phyloP scores from a whole-genome alignment of 768 basidiomycete species.

The Melanogaster broomeanus region DNA sequence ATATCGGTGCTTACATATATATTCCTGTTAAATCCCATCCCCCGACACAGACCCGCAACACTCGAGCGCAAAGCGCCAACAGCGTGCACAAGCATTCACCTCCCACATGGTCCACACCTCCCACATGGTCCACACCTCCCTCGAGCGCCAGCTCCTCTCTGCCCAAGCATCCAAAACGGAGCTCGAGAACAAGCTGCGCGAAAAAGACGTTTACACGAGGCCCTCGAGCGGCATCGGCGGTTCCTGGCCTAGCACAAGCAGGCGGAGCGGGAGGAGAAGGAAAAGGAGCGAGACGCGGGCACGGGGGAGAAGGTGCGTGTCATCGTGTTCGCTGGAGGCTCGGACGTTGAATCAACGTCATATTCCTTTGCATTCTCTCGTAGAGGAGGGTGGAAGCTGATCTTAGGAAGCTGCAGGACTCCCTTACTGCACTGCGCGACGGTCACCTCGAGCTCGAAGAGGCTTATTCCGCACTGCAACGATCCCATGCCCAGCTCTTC shows the following conservation, averaged over 20 bases:
- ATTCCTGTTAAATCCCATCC: too few relatives aligned
- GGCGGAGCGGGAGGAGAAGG: constrained; percentile 69
- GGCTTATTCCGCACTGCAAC: constrained; percentile 47
- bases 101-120: too few relatives aligned
- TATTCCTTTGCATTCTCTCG: neutral
- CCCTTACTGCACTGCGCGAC: constrained; percentile 52
- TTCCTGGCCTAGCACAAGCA: constrained; percentile 70
- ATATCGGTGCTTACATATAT: constrained; percentile 2
- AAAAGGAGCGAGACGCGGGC: constrained; percentile 49
- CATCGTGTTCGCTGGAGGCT: too few relatives aligned
- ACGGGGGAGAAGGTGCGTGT: constrained; percentile 62
- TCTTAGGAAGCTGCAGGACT: constrained; percentile 49
- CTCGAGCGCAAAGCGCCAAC: constrained; percentile 67
- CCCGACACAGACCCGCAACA: constrained; percentile 56
- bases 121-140: constrained; percentile 57
- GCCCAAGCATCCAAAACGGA: constrained; percentile 63
- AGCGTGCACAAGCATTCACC: constrained; percentile 61
- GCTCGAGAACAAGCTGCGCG: constrained; percentile 66
- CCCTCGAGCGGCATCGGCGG: constrained; percentile 70
- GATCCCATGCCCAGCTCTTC: constrained; percentile 49
- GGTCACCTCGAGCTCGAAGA: constrained; percentile 65
- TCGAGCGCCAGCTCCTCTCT: constrained; percentile 69
- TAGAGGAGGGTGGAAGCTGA: constrained; percentile 55
- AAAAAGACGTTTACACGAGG: constrained; percentile 59
- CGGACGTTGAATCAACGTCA: too few relatives aligned